Evolutionary conservation across 176 grass and related monocot genomes (phyloP), one percentile per base, ranked within the genome.

Genomic region (Rhynchospora tenuis): DNA sequence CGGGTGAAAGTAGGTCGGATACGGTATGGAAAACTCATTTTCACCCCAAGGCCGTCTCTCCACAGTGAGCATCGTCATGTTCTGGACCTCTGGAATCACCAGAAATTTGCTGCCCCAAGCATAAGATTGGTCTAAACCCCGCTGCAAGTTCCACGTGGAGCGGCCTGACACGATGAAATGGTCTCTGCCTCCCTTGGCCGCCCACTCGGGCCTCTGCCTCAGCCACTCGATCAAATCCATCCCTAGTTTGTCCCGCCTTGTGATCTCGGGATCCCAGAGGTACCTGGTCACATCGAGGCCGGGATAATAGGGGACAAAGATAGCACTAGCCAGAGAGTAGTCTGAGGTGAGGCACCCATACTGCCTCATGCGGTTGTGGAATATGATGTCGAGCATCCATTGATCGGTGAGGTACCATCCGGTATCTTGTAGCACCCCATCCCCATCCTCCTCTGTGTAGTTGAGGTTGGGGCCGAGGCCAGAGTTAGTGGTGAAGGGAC

Each of bases 1-100:
- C 19, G 91, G 94, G 69, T 93, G 91, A 88, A 97, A 97, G 78
- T 88, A 87, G 65, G 87, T 93, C 11, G 91, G 94, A 74, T 97
- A 97, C 14, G 91, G 91, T 64, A 97, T 70, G 60, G 70, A 81
- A 26, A 87, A 78, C 78, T 87, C 87, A 29, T 66, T 86, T 0
- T 26, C 44, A 6, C 84, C 69, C 86, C 86, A 85, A 0, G 85
- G 89, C 58, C 85, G 87, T 44, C 85, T 80, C 62, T 93, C 94
- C 27, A 93, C 87, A 29, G 83, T 80, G 9, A 93, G 85, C 77
- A 73, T 73, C 24, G 91, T 93, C 83, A 97, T 91, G 82, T 93
- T 93, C 31, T 11, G 23, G 2, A 22, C 58, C 88, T 88, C 88
- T 0, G 94, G 94, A 17, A 91, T 76, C 72, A 71, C 61, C 9